phyloP scores from a whole-genome alignment of 1,284 basidiomycete species.

The Austroboletus olivaceoglutinosus region DNA sequence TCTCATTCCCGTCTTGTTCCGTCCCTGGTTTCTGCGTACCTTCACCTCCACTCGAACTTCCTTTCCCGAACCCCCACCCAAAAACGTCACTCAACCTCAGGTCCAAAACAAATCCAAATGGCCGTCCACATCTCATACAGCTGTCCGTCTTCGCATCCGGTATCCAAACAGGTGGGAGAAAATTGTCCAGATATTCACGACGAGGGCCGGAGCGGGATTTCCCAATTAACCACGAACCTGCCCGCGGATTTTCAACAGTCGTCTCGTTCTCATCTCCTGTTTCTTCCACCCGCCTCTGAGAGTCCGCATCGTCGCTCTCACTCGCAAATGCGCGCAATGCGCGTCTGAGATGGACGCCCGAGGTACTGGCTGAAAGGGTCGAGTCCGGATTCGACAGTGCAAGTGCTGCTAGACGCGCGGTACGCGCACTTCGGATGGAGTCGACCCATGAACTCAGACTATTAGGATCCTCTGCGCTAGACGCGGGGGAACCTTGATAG shows the following conservation, averaged over 20 bases:
- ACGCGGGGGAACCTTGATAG: conserved; percentile 9
- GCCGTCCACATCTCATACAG: conserved; percentile 80
- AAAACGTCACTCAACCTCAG: conserved; percentile 28
- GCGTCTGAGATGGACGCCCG: conserved; percentile 69
- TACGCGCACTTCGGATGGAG: conserved; percentile 71
- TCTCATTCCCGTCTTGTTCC: conserved; percentile 10
- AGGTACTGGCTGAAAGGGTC: conserved; percentile 73
- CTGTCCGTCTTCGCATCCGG: conserved; percentile 78
- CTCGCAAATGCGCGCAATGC: conserved; percentile 64
- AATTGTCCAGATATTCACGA: conserved; percentile 63
- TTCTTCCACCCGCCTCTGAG: conserved; percentile 14
- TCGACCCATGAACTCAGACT: conserved; percentile 53
- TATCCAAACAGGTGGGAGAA: conserved; percentile 90
- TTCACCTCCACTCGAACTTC: conserved; percentile 6
- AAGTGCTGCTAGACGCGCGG: conserved; percentile 62
- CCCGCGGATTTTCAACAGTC: conserved; percentile 8
- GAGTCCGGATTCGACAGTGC: conserved; percentile 71
- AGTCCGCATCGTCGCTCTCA: conserved; percentile 18
- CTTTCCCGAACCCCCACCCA: conserved; percentile 27
- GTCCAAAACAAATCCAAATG: conserved; percentile 66
- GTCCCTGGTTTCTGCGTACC: conserved; percentile 13
- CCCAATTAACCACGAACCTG: conserved; percentile 20
- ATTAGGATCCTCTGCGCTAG: conserved; percentile 2
- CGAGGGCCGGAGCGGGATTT: conserved; percentile 9
- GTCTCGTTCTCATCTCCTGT: conserved; percentile 16